Conservation (phyloP, 2,329 filamentous ascomycete genomes). For the Emergomyces africanus region DNA sequence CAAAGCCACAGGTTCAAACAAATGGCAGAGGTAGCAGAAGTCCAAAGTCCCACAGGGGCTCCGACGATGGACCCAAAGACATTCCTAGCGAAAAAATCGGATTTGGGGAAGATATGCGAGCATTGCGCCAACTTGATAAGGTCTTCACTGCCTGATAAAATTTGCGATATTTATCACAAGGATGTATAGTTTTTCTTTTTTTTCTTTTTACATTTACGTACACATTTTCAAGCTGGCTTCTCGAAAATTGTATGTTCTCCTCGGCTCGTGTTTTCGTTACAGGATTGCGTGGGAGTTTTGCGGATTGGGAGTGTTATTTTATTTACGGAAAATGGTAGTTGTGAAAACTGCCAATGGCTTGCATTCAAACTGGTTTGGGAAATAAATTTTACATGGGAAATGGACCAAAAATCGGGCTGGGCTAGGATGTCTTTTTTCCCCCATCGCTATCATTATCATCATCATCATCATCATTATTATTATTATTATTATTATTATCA, state of each 20-base stretch:
- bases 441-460: too few relatives aligned
- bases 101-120: conserved; percentile 51
- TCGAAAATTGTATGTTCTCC: neutral
- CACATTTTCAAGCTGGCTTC: neutral
- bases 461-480: neutral
- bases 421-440: neutral
- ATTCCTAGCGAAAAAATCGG: conserved; percentile 45
- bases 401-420: neutral
- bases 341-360: neutral
- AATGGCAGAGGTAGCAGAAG: conserved; percentile 3
- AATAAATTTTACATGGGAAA: neutral
- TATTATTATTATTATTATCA: neutral
- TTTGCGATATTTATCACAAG: neutral
- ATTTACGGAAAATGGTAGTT: neutral
- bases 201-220: neutral
- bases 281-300: neutral
- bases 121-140: conserved; percentile 51
- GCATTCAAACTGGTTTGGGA: neutral
- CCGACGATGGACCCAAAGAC: conserved; percentile 34
- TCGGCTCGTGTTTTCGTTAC: neutral
- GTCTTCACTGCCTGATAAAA: conserved; percentile 30
- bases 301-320: neutral
- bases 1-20: conserved; percentile 6
- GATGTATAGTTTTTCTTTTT: neutral
- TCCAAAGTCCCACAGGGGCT: conserved; percentile 5